These are phyloP conservation scores for Microbotryum lychnidis-dioicae DNA, from an alignment of 1,284 basidiomycete species.

Conservation along the genomic window DNA sequence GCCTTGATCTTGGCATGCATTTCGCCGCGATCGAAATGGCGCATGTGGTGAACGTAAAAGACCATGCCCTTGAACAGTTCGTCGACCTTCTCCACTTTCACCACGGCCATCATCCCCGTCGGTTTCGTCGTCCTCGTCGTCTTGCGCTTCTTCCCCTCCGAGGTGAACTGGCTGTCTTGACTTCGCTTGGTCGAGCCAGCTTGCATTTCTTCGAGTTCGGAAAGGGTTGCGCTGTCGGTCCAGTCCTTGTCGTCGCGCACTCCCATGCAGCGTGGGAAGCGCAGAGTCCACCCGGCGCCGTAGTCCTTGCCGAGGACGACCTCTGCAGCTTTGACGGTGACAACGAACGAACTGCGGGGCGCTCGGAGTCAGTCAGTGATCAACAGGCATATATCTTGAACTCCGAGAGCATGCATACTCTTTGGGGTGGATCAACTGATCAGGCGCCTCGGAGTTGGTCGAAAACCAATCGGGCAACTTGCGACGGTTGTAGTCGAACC, in stretches of 20 bases:
- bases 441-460: slow-evolving; percentile 33
- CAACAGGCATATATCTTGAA: neutral
- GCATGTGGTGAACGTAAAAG: too few relatives aligned
- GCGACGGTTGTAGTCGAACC: slow-evolving; percentile 39
- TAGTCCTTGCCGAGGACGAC: slow-evolving; percentile 48
- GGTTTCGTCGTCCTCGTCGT: too few relatives aligned
- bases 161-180: too few relatives aligned
- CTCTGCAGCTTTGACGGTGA: slow-evolving; percentile 84
- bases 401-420: slow-evolving; percentile 33
- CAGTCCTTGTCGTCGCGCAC: slow-evolving; percentile 3
- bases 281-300: slow-evolving; percentile 32
- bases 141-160: too few relatives aligned
- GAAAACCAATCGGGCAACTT: slow-evolving; percentile 39
- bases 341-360: slow-evolving; percentile 61
- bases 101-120: too few relatives aligned
- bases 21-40: too few relatives aligned
- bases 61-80: too few relatives aligned
- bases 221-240: neutral
- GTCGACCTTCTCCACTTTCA: too few relatives aligned
- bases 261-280: slow-evolving; percentile 29
- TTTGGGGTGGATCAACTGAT: slow-evolving; percentile 43
- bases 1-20: too few relatives aligned
- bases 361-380: neutral
- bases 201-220: too few relatives aligned
- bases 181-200: too few relatives aligned